Evolutionary conservation across 2,329 filamentous ascomycete species (phyloP), one percentile per base, ranked within the genome.

Genomic region (Colletotrichum nymphaeae): DNA sequence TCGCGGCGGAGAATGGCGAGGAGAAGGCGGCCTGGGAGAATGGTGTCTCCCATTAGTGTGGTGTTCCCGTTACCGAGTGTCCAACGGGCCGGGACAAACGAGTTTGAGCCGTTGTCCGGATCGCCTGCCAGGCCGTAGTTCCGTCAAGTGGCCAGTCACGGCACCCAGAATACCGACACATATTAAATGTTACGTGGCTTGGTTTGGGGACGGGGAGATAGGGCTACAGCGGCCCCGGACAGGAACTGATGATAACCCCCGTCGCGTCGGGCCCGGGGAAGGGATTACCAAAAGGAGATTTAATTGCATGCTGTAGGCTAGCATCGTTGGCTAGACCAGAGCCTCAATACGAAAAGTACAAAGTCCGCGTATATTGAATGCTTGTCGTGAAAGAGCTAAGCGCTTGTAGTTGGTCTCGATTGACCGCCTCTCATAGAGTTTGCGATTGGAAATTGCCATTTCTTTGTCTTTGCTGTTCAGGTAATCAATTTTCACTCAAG

Each of bases 1-100:
- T 60, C 70, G 12, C 42, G 66, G 19, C 66, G 70, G 1, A 67
- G 70, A n/a, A 60, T 67, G n/a, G 46, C 28, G 5, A 56, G 66
- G 24, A 57, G 70, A 7, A 69, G 70, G 16, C 53, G 70, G 7
- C 42, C 60, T 12, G 70, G 46, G 3, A 56, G 70, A n/a, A 70
- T 73, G 55, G 56, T 28, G n/a, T 73, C 70, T n/a, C 70, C 70
- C 5, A 73, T 73, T n/a, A 73, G 70, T 24, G 32, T 73, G 4
- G 70, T 73, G 12, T 73, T 73, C 16, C 70, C 70, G 6, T 24
- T 73, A 16, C 70, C 70, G 4, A 76, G 71, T 65, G 30, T 69
- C 12, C 16, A 76, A 11, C 26, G 42, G n/a, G 2, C 22, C 37
- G 5, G 70, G 12, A 64, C 70, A 11, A 70, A 65, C 12, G 70